Evolutionary conservation across 2,329 filamentous ascomycete genomes (phyloP).

Genomic region (Coniosporium tulheliwenetii): DNA sequence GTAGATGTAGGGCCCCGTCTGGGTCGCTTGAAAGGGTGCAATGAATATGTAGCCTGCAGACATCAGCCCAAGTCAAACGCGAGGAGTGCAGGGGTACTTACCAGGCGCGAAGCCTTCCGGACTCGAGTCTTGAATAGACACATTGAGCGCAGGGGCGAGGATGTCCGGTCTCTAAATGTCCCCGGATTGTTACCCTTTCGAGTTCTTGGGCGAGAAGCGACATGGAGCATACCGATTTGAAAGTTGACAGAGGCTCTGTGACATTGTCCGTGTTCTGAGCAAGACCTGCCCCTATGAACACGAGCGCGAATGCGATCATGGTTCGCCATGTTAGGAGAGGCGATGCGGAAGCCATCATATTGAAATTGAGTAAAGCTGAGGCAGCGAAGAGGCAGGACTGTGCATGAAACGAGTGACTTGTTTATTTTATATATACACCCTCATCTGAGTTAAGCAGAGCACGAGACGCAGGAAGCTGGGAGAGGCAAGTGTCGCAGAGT

Average conservation of each 20-base stretch:
- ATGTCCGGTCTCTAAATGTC: slow-evolving; percentile 9
- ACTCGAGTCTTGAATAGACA: slow-evolving; percentile 6
- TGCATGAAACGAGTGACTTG: too few relatives aligned
- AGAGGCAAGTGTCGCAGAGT: too few relatives aligned
- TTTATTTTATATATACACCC: too few relatives aligned
- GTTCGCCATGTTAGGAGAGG: too few relatives aligned
- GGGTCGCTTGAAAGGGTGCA: slow-evolving; percentile 6
- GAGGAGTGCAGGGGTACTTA: not conserved
- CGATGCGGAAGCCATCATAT: too few relatives aligned
- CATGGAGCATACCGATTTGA: slow-evolving; percentile 5
- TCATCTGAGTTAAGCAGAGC: too few relatives aligned
- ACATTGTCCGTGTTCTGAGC: slow-evolving; percentile 1
- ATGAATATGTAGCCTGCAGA: slow-evolving; percentile 10
- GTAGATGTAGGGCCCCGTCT: slow-evolving; percentile 10
- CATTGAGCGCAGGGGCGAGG: slow-evolving; percentile 8
- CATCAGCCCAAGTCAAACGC: not conserved
- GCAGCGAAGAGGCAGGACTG: too few relatives aligned
- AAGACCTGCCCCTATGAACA: too few relatives aligned
- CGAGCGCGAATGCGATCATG: too few relatives aligned
- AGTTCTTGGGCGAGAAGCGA: not conserved
- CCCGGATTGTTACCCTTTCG: not conserved
- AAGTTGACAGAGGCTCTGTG: slow-evolving; percentile 8
- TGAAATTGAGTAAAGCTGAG: too few relatives aligned
- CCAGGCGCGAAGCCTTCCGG: not conserved
- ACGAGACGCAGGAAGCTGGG: too few relatives aligned